Evolutionary conservation across 768 basidiomycete genomes (phyloP), one percentile per base, ranked within the genome.

Genomic region (Sporobolomyces phaffii): DNA sequence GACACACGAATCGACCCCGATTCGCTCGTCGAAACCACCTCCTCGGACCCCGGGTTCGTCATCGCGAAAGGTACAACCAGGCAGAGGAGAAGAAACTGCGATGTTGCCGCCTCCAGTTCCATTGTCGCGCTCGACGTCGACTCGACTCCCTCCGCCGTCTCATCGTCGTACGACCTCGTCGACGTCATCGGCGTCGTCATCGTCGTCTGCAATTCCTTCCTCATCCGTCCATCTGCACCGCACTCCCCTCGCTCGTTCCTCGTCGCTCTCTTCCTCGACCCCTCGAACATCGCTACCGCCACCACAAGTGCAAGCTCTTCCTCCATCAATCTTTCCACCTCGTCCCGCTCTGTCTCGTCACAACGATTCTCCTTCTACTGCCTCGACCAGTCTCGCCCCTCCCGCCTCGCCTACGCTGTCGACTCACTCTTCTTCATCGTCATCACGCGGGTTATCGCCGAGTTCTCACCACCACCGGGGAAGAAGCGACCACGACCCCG

Each of bases 71-170:
- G 43, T 7, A 15, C 11, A n/a, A 44, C 13, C 7, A 44, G 43
- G 22, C 10, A 22, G 20, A n/a, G 43, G 22, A 17, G 22, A 44
- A n/a, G 56, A 58, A 26, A 58, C 43, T 17, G 43, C 43, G 9
- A 58, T 58, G 56, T 34, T 62, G 31, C 52, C 51, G 9, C 53
- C 36, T 33, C 62, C 44, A 2, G 44, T 33, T 18, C 52, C 51
- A 11, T 26, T 49, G 20, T 54, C 52, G 10, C 52, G 52, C 34
- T 50, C 47, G 36, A 40, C 28, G 6, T 60, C 59, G 36, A 60
- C 24, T 28, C 45, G 59, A 9, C n/a, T 43, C 1, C 45, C 45
- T 33, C 47, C 56, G 3, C 29, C 44, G 22, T 56, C 54, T 28
- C 54, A 43, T 31, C 52, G 52, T n/a, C 52, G 52, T 13, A n/a